Conservation (phyloP, 2,329 filamentous ascomycete species). For the Kalmusia sp. region DNA sequence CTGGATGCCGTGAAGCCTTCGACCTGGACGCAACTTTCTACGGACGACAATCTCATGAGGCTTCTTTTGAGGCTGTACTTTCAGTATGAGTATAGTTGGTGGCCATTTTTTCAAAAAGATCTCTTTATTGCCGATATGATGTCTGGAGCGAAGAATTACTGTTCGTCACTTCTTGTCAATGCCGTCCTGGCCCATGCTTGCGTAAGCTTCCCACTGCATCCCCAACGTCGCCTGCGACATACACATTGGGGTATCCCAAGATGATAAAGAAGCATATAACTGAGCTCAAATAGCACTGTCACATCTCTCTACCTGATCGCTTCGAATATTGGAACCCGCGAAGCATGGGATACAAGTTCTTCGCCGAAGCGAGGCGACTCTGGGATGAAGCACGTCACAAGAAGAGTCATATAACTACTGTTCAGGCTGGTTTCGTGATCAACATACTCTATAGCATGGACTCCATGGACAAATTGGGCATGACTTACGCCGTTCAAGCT, state of each 20-base stretch:
- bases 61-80: conserved; percentile 18
- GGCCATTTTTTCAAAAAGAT: conserved; percentile 19
- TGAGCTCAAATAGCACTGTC: not conserved
- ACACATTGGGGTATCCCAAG: no score
- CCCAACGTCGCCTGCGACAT: no score
- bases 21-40: conserved; percentile 13
- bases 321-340: conserved; percentile 5
- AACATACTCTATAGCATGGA: not conserved
- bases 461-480: conserved; percentile 4
- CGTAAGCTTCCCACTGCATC: conserved; percentile 7
- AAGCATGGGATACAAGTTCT: conserved; percentile 4
- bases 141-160: conserved; percentile 8
- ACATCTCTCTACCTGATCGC: not conserved
- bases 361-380: conserved; percentile 1
- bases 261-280: not conserved
- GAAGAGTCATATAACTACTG: conserved; percentile 6
- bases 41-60: conserved; percentile 13
- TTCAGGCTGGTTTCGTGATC: conserved; percentile 6
- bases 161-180: conserved; percentile 18
- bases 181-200: conserved; percentile 14
- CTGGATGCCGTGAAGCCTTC: conserved; percentile 8
- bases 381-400: conserved; percentile 2
- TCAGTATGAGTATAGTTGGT: conserved; percentile 13
- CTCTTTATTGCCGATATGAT: conserved; percentile 18
- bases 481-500: no score